Conservation (phyloP, 331 rosid genomes). For the Phaseolus coccineus region DNA sequence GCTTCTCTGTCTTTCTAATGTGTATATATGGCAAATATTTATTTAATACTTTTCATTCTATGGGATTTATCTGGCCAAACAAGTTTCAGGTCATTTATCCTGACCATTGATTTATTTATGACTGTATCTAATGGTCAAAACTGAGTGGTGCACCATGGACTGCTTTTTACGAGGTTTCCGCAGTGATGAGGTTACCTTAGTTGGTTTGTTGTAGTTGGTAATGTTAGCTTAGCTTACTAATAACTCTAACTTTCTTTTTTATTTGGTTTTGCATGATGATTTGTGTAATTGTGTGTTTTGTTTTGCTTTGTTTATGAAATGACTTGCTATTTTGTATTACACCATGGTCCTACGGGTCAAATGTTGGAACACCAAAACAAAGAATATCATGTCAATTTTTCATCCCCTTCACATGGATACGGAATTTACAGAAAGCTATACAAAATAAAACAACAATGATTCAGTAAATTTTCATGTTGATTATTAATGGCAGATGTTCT, state of each 20-base stretch:
- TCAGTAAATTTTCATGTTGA: background rate
- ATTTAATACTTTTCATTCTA: no score
- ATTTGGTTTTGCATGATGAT: background rate
- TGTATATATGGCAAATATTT: no score
- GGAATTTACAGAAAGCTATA: no score
- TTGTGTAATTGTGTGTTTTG: background rate
- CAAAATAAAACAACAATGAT: background rate
- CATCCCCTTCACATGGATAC: slow-evolving; percentile 20
- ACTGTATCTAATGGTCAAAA: background rate
- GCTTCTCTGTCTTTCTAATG: no score
- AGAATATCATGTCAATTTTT: slow-evolving; percentile 30
- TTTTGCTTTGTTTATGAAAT: background rate
- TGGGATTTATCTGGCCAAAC: no score
- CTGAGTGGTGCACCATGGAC: background rate
- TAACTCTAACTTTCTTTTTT: background rate
- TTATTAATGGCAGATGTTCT: background rate
- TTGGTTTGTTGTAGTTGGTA: slow-evolving; percentile 50
- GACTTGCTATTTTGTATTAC: background rate
- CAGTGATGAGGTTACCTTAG: background rate
- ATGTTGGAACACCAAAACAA: slow-evolving; percentile 59
- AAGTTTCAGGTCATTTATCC: background rate
- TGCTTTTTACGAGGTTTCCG: background rate
- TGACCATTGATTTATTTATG: background rate
- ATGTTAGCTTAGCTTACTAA: slow-evolving; percentile 41
- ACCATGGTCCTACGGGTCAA: slow-evolving; percentile 35